Conservation (phyloP, 768 basidiomycete genomes). For the Suillus clintonianus region DNA sequence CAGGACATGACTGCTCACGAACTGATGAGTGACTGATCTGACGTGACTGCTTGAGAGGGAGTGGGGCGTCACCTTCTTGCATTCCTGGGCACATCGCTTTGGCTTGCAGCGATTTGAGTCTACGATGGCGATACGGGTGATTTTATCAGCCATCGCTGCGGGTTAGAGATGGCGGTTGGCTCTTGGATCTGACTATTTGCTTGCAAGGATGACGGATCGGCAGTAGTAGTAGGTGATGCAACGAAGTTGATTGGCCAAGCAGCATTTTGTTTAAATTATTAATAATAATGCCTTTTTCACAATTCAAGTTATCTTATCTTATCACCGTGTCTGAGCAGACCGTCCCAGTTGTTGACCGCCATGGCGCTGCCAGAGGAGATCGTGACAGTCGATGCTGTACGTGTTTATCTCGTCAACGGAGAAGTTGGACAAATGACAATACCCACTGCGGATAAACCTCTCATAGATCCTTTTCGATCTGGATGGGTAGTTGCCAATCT, state of each 20-base stretch:
- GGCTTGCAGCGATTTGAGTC: constrained; percentile 93
- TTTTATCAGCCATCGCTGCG: constrained; percentile 80
- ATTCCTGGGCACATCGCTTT: constrained; percentile 95
- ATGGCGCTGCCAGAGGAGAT: constrained; percentile 17
- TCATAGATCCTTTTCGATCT: constrained; percentile 67
- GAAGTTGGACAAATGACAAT: neutral
- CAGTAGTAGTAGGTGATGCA: neutral
- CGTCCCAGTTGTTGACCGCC: neutral
- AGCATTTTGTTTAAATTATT: neutral
- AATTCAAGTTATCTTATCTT: constrained; percentile 5
- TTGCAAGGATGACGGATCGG: neutral
- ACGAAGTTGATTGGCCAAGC: neutral
- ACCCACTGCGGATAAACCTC: constrained; percentile 2
- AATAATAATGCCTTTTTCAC: too few relatives aligned
- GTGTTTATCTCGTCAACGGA: constrained; percentile 14
- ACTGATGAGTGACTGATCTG: constrained; percentile 11
- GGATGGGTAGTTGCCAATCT: constrained; percentile 50
- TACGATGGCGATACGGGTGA: constrained; percentile 96
- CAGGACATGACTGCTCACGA: constrained; percentile 79
- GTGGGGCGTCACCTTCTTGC: constrained; percentile 74
- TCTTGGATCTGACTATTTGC: constrained; percentile 2
- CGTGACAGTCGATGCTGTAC: constrained; percentile 55
- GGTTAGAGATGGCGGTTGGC: neutral
- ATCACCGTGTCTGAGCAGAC: neutral
- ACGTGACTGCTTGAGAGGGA: neutral